Conservation (phyloP, 495 filamentous ascomycete genomes). For the Lichina pygmaea region DNA sequence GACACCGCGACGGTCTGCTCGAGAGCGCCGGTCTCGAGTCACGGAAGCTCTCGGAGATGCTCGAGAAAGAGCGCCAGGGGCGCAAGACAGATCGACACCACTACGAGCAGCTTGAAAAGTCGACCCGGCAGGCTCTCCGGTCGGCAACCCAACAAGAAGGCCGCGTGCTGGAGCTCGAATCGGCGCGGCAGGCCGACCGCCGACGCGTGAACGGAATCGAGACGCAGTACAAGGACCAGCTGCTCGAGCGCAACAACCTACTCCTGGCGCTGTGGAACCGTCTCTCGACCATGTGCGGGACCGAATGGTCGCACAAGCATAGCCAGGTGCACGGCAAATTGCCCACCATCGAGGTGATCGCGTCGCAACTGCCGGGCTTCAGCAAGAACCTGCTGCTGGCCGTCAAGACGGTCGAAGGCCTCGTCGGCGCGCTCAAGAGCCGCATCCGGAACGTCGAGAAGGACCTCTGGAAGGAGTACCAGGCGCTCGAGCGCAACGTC, state of each 20-base stretch:
- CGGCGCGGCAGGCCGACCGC: conserved; percentile 39
- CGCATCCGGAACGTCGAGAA: conserved; percentile 65
- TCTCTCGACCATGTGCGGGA: conserved; percentile 60
- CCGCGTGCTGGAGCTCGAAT: conserved; percentile 63
- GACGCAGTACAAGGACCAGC: conserved; percentile 53
- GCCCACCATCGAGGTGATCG: conserved; percentile 54
- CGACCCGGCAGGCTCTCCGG: conserved; percentile 49
- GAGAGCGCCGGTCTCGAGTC: conserved; percentile 72
- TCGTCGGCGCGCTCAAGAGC: conserved; percentile 54
- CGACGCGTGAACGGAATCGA: conserved; percentile 50
- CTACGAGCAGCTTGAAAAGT: conserved; percentile 54
- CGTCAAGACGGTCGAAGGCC: conserved; percentile 63
- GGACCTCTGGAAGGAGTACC: conserved; percentile 73
- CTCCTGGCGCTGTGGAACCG: conserved; percentile 70
- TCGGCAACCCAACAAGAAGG: conserved; percentile 63
- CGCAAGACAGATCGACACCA: conserved; percentile 64
- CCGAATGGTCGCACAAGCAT: conserved; percentile 78
- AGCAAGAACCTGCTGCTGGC: conserved; percentile 67
- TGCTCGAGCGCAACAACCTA: conserved; percentile 70
- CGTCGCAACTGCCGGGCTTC: conserved; percentile 52
- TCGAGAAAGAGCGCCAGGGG: conserved; percentile 72
- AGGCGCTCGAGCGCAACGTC: conserved; percentile 56
- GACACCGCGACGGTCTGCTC: conserved; percentile 73
- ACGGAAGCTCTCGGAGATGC: conserved; percentile 56
- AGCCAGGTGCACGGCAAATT: conserved; percentile 68